phyloP scores from a whole-genome alignment of 2,329 filamentous ascomycete species.

The Dactylellina sp. region DNA sequence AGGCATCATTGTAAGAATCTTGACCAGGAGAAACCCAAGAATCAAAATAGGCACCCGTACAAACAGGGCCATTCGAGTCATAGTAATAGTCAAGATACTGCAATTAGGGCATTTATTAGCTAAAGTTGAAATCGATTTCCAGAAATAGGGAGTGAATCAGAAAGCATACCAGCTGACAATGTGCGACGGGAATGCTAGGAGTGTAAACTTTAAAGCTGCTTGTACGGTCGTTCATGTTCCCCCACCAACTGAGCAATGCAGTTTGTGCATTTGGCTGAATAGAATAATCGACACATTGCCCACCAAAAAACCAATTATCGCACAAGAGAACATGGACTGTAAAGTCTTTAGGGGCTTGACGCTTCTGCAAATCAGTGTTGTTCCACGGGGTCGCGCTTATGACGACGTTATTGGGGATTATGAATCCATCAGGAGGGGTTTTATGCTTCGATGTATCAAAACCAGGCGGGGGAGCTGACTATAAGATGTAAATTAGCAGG shows the following conservation, averaged over 20 bases:
- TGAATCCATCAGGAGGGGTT: slow-evolving; percentile 9
- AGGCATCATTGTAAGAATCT: neutral
- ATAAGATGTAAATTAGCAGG: slow-evolving; percentile 5
- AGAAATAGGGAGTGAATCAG: neutral
- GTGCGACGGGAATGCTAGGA: neutral
- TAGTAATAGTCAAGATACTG: slow-evolving; percentile 1
- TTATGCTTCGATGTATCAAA: slow-evolving; percentile 12
- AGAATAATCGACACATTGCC: neutral
- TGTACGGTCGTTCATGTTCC: neutral
- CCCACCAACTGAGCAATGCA: neutral
- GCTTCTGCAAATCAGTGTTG: neutral
- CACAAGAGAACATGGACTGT: slow-evolving; percentile 10
- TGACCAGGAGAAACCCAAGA: neutral
- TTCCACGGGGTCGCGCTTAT: neutral
- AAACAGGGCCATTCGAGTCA: neutral
- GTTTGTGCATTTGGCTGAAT: slow-evolving; percentile 1
- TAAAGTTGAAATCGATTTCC: neutral
- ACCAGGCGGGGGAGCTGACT: slow-evolving; percentile 15
- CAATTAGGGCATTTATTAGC: neutral
- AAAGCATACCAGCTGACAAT: slow-evolving; percentile 2
- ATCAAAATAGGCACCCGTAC: neutral
- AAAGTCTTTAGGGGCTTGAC: neutral
- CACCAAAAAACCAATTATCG: slow-evolving; percentile 11
- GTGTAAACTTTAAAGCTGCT: slow-evolving; percentile 17
- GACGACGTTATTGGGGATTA: neutral